Evolutionary conservation across 2,329 filamentous ascomycete genomes (phyloP).

Genomic region (Lanzia echinophila): DNA sequence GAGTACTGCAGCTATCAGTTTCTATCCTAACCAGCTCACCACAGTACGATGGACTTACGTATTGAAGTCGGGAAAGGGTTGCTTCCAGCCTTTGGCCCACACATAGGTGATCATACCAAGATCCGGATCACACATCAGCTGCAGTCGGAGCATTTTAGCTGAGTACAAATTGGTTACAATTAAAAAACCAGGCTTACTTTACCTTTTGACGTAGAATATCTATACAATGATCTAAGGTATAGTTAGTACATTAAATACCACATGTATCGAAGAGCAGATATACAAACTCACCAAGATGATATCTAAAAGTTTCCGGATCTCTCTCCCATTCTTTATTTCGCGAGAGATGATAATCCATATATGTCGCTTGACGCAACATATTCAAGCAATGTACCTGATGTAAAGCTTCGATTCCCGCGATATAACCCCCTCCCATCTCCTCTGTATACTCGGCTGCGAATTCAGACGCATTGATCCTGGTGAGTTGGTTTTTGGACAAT

Average conservation of each 20-base stretch:
- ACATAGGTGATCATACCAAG: conserved; percentile 1
- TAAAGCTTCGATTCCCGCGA: neutral
- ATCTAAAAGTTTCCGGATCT: neutral
- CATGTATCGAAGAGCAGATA: neutral
- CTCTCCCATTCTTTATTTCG: neutral
- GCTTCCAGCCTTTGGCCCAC: neutral
- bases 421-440: neutral
- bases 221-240: neutral
- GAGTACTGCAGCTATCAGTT: neutral
- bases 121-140: conserved; percentile 1
- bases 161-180: neutral
- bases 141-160: neutral
- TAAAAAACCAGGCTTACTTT: neutral
- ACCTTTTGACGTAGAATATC: neutral
- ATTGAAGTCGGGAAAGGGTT: neutral
- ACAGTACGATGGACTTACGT: neutral
- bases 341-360: neutral
- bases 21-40: neutral
- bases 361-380: neutral
- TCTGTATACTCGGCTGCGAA: too few relatives aligned
- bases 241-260: neutral
- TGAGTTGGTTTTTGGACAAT: too few relatives aligned
- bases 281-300: conserved; percentile 6
- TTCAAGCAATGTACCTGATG: neutral
- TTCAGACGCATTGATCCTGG: too few relatives aligned